phyloP scores from a whole-genome alignment of 148 eudicot species.

The Arctostaphylos glauca region DNA sequence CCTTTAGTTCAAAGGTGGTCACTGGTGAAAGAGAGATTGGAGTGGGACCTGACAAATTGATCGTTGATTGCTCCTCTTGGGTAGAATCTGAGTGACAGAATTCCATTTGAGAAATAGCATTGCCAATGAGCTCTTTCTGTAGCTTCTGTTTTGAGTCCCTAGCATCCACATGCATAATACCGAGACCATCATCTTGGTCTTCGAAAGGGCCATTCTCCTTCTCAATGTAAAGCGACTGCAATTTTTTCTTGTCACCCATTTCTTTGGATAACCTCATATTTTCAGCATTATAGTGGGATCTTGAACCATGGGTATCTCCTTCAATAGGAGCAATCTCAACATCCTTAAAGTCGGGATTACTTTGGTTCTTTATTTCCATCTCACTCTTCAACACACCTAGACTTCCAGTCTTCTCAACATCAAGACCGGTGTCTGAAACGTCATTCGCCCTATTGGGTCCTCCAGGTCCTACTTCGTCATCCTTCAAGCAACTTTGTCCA shows the following conservation, averaged over 20 bases:
- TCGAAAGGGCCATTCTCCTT: slow-evolving; percentile 17
- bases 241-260: slow-evolving; percentile 19
- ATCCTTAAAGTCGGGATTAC: slow-evolving; percentile 16
- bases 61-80: slow-evolving; percentile 11
- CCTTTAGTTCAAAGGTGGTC: slow-evolving; percentile 1
- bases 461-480: slow-evolving; percentile 13
- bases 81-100: background rate
- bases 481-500: slow-evolving; percentile 16
- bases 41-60: background rate
- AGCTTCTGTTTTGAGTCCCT: slow-evolving; percentile 15
- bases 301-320: slow-evolving; percentile 4
- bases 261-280: slow-evolving; percentile 10
- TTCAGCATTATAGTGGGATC: background rate
- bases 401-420: slow-evolving; percentile 13
- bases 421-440: slow-evolving; percentile 20
- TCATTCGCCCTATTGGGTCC: slow-evolving; percentile 16
- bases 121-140: slow-evolving; percentile 9
- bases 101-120: slow-evolving; percentile 13
- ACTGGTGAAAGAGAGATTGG: slow-evolving; percentile 11
- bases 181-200: slow-evolving; percentile 22
- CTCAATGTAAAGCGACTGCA: background rate
- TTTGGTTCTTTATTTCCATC: slow-evolving; percentile 5
- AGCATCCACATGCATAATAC: background rate
- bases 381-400: slow-evolving; percentile 14
- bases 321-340: slow-evolving; percentile 18